Evolutionary conservation across 257 asterid genomes (phyloP), one percentile per base, ranked within the genome.

Genomic region (Nicotiana otophora): DNA sequence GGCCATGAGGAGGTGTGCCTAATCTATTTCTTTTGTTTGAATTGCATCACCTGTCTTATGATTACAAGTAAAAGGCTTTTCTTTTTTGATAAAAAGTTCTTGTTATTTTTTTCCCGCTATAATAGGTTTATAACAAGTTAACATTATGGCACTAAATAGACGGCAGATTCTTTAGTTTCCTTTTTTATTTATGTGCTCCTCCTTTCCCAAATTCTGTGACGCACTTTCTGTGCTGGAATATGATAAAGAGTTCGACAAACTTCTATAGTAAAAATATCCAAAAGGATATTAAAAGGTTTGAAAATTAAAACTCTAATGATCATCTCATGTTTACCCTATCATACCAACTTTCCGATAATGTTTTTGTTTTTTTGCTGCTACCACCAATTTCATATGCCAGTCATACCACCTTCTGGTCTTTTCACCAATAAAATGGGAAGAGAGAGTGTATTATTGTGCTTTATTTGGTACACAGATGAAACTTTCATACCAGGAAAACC

Each of bases 1-100:
- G 97, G 98, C 82, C 99, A 96, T 57, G 98, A 94, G 58, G 99
- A 96, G 99, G 99, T 96, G 88, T 86, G 90, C 82, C 86, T 85
- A 81, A 61, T 77, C 82, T 81, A 54, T 81, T 67, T 78, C 80
- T 26, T 60, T 48, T 82, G 76, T 66, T 81, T 68, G 77, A 69
- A 69, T 83, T 78, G 62, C 81, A 64, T 81, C 74, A 19, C 81
- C 31, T 48, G 62, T 82, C 67, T 57, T 20, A 66, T 74, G 61
- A 23, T 53, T 54, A 15, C 8, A 55, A 15, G 61, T 2, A 14
- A 55, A 55, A 55, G 16, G 20, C 20, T 55, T 16, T 55, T 57
- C 28, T 17, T 57, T 39, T 19, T 1, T 58, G 64, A 58, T 7
- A 7, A 55, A 19, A 58, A 19, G 26, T 19, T 19, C 64, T 58